Base-by-base conservation (phyloP, 2,329 filamentous ascomycete species). In the Cladophialophora immunda region DNA sequence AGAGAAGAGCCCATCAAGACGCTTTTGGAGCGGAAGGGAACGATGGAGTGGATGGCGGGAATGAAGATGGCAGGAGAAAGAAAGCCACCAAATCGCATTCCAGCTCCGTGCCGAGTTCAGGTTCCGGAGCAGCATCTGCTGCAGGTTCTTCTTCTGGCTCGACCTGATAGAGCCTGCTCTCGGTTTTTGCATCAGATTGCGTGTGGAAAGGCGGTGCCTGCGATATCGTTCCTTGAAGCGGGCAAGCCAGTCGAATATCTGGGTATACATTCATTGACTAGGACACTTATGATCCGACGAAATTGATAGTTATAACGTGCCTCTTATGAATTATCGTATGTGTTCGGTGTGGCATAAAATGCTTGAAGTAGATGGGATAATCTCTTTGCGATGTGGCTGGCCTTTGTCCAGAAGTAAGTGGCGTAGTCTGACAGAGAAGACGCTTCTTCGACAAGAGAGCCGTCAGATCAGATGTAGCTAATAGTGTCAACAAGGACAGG, bases 1-100 rank as follows among this genome's bases (percentile, higher is more conserved):
- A 72, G 67, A 64, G 72, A 65, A 61, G 71, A 53, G 71, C 62
- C 15, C 66, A 71, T 34, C 56, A 66, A 9, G 71, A 73, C 53
- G 71, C 71, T 5, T 74, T 74, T 61, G 70, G 68, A 17, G 61
- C 41, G 3, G 68, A 72, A 15, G 67, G 50, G 13, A 57, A 65
- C 25, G 67, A 66, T 29, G 59, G 64, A 11, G 58, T 47, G 8
- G 69, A 71, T 56, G 68, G 69, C n/a, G 60, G 54, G 32, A 66
- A 65, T 52, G 41, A 61, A 57, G 29, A 66, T 19, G 67, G 66
- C 25, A 65, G 69, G 9, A 55, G 64, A 36, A 70, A 70, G 59
- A 63, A 57, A 41, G 38, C 66, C 11, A 67, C 64, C 13, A 67
- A 32, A 32, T 67, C 68, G 30, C 53, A 64, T n/a, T 66, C 47